A percentile compares a stretch with the other conserved stretches of the same genome.
These are phyloP conservation scores for Pythium phragmitis DNA, from an alignment of 352 stramenopile genomes.

Conservation along the genomic window DNA sequence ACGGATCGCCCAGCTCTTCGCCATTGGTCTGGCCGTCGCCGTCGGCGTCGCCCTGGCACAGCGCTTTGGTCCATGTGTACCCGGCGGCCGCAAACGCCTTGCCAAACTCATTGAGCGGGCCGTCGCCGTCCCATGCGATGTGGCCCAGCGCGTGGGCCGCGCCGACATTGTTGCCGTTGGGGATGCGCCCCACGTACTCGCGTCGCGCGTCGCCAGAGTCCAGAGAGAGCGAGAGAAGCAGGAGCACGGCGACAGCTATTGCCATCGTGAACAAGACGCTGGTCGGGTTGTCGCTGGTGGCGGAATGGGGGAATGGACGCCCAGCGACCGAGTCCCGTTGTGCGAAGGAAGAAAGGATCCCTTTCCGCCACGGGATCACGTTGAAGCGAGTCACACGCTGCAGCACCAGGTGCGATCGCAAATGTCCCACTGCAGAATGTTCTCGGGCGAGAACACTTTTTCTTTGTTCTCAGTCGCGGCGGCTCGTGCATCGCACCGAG, in stretches of 20 bases:
- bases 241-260: not conserved
- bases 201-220: not conserved
- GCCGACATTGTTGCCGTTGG: constrained; percentile 24
- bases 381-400: not conserved
- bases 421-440: too few species aligned
- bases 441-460: too few species aligned
- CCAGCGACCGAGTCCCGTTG: too few species aligned
- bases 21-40: constrained; percentile 84
- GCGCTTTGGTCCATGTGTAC: constrained; percentile 40
- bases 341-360: too few species aligned
- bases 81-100: constrained; percentile 51
- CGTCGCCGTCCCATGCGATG: constrained; percentile 36
- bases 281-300: not conserved
- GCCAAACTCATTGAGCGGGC: constrained; percentile 64
- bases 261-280: not conserved
- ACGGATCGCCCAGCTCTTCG: constrained; percentile 81
- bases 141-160: constrained; percentile 49
- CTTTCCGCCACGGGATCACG: not conserved
- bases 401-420: not conserved
- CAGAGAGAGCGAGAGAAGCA: not conserved
- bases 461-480: too few species aligned
- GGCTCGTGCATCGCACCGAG: not conserved
- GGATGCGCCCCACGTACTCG: constrained; percentile 21
- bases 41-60: constrained; percentile 75
- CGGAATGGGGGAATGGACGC: not conserved